Base-by-base conservation (phyloP, 2,329 filamentous ascomycete species). In the Simplicillium sp. region DNA sequence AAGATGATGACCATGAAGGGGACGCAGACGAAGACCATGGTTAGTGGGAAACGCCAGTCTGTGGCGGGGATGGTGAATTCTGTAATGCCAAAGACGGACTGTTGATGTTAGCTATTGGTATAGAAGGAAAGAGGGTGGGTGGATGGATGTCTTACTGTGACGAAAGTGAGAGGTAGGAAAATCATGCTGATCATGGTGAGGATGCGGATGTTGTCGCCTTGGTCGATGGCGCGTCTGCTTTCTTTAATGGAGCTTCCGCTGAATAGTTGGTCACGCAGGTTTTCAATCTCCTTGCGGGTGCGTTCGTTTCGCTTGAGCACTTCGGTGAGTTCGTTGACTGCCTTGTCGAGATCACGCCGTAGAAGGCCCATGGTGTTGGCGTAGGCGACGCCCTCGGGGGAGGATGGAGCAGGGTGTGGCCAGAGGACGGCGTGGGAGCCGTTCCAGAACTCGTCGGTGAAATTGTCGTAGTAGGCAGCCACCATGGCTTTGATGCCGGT, bases 1-100 rank as follows among this genome's bases (percentile, higher is more conserved):
- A 67, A 59, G 42, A 71, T 61, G 16, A 71, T 54, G 17, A 70
- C 46, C 50, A 71, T 67, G 48, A 73, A 73, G 16, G 68, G 69
- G 2, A 72, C 60, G 52, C 68, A 73, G 34, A 72, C 80, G 57
- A 76, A 78, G 7, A 80, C 82, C 50, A 87, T 89, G 54, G 74
- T 82, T 12, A 68, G 53, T 14, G 62, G 54, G 44, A 73, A 72
- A 11, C 58, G 56, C 61, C 65, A 70, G 52, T 72, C 66, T 2
- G 57, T 48, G 7, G 62, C 56, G 2, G 62, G 50, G 34, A 66
- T 62, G 11, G 54, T 54, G 47, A 73, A 66, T 18, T 66, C 59
- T 2, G 68, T 70, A 50, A 72, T 73, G 20, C 75, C 74, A 44
- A 73, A 77, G 39, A 80, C 69, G 29, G 68, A 73, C 48, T 68